These are phyloP conservation scores for Dictyophora rubrovolvata DNA, from an alignment of 768 basidiomycete genomes.

Conservation along the genomic window DNA sequence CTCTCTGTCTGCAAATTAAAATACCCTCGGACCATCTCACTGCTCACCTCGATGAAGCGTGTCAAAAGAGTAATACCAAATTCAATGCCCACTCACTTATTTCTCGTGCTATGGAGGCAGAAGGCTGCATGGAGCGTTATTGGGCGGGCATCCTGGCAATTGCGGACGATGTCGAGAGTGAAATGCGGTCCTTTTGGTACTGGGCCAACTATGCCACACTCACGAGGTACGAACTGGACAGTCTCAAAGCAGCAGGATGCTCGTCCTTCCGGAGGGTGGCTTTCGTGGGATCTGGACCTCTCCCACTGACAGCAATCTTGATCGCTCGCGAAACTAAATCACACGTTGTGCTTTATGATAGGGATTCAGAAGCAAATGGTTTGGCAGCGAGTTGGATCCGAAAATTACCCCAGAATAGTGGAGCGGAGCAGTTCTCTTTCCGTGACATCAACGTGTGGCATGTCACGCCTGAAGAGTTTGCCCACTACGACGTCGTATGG, in stretches of 20 bases:
- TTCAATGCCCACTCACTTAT: slow-evolving; percentile 1
- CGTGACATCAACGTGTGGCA: slow-evolving; percentile 1
- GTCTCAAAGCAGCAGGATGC: slow-evolving; percentile 2
- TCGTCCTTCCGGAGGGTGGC: not conserved
- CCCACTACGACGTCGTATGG: slow-evolving; percentile 1
- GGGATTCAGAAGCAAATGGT: slow-evolving; percentile 1
- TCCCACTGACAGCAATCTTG: slow-evolving; percentile 2
- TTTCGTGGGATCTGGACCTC: slow-evolving; percentile 4
- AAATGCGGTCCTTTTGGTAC: slow-evolving; percentile 5
- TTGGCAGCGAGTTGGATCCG: slow-evolving; percentile 1
- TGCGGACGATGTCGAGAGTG: not conserved
- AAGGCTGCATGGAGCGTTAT: slow-evolving; percentile 6
- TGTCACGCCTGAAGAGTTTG: not conserved
- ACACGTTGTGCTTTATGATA: slow-evolving; percentile 6
- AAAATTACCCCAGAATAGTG: not conserved
- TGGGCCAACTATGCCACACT: slow-evolving; percentile 5
- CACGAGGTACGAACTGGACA: slow-evolving; percentile 3
- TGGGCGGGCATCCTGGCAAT: not conserved
- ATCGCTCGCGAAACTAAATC: not conserved
- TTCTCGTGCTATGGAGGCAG: slow-evolving; percentile 6
- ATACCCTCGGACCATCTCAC: slow-evolving; percentile 3
- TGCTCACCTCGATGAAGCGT: not conserved
- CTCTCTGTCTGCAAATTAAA: slow-evolving; percentile 4
- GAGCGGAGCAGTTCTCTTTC: not conserved
- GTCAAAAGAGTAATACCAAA: not conserved